A percentile compares a stretch with the other conserved stretches of the same genome.
Conservation (phyloP, 2,329 filamentous ascomycete genomes). For the Alternaria brassicicola region DNA sequence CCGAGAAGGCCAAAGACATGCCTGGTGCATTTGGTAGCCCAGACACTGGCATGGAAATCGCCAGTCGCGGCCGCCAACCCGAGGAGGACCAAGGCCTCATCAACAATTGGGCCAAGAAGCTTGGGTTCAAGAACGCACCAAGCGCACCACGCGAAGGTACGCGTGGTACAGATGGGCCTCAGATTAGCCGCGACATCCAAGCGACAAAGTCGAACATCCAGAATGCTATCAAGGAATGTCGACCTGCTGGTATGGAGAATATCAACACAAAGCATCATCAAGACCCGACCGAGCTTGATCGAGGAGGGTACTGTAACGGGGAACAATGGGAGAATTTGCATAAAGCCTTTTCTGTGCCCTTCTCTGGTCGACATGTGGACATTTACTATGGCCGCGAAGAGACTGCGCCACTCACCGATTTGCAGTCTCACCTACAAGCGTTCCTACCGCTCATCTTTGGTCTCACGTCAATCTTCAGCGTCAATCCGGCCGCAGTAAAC, state of each 20-base stretch:
- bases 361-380: slow-evolving; percentile 42
- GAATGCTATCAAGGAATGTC: slow-evolving; percentile 47
- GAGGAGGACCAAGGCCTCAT: slow-evolving; percentile 37
- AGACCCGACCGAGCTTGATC: slow-evolving; percentile 46
- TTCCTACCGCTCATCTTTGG: slow-evolving; percentile 46
- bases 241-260: slow-evolving; percentile 40
- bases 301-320: slow-evolving; percentile 47
- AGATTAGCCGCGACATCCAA: slow-evolving; percentile 44
- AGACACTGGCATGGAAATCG: slow-evolving; percentile 39
- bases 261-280: slow-evolving; percentile 46
- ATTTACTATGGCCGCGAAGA: slow-evolving; percentile 45
- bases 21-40: slow-evolving; percentile 48
- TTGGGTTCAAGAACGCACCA: slow-evolving; percentile 42
- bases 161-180: slow-evolving; percentile 37
- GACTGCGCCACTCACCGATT: slow-evolving; percentile 31
- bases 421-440: slow-evolving; percentile 33
- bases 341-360: slow-evolving; percentile 46
- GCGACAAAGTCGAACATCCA: slow-evolving; percentile 46
- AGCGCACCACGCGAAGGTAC: slow-evolving; percentile 18
- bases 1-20: slow-evolving; percentile 41
- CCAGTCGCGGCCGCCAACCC: slow-evolving; percentile 28
- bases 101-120: slow-evolving; percentile 47
- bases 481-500: slow-evolving; percentile 73
- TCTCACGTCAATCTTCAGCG: slow-evolving; percentile 62
- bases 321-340: slow-evolving; percentile 47